phyloP scores from a whole-genome alignment of 805 yeast genomes.

The Yarrowia sp. region DNA sequence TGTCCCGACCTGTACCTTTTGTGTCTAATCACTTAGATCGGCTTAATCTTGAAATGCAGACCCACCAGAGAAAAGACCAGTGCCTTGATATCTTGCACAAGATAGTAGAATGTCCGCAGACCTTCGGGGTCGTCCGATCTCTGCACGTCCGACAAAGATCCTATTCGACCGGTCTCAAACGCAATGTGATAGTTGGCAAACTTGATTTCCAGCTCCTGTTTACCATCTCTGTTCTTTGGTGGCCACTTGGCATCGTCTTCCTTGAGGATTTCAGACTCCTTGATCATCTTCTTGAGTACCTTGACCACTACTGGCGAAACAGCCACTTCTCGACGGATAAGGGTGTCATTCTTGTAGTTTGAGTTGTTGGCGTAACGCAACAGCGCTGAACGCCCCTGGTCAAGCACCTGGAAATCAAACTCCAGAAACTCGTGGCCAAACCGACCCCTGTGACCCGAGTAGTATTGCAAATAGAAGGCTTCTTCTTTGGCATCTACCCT shows the following conservation, averaged over 20 bases:
- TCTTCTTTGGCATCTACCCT: constrained; percentile 28
- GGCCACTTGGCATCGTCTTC: constrained; percentile 47
- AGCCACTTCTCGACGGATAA: constrained; percentile 42
- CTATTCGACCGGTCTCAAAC: constrained; percentile 42
- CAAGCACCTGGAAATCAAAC: constrained; percentile 38
- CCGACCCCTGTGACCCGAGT: constrained; percentile 45
- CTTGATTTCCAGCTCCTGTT: constrained; percentile 44
- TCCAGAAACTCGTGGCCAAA: constrained; percentile 49
- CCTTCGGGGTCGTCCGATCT: constrained; percentile 46
- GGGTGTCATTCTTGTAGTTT: constrained; percentile 44
- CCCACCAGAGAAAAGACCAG: constrained; percentile 44
- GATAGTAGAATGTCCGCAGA: constrained; percentile 44
- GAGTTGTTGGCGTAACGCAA: constrained; percentile 47
- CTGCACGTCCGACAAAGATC: constrained; percentile 43
- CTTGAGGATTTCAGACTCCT: constrained; percentile 42
- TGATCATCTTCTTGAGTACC: constrained; percentile 40
- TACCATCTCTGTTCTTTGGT: constrained; percentile 41
- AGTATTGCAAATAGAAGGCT: constrained; percentile 44
- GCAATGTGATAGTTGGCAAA: constrained; percentile 39
- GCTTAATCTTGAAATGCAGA: constrained; percentile 43
- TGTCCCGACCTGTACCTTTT: background rate
- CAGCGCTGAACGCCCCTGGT: constrained; percentile 37
- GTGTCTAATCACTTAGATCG: background rate
- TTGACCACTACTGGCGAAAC: constrained; percentile 40
- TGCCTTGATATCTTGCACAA: constrained; percentile 46